Evolutionary conservation across 768 basidiomycete species (phyloP).

Genomic region (Tulasnella sp.): DNA sequence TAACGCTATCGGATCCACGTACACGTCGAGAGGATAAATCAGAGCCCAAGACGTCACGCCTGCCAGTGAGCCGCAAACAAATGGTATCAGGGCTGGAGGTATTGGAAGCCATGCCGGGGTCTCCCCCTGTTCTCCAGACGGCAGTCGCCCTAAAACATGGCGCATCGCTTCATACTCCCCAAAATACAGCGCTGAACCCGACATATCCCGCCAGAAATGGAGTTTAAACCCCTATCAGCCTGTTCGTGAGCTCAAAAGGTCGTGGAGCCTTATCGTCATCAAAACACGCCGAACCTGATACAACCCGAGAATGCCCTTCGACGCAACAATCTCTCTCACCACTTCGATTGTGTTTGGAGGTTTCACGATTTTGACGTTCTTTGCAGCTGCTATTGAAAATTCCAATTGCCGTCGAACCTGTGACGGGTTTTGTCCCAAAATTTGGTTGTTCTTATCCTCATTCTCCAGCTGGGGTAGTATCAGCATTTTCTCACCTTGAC

Average conservation of each 20-base stretch:
- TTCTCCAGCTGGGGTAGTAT: not conserved
- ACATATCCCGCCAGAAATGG: conserved; percentile 86
- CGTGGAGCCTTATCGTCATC: conserved; percentile 47
- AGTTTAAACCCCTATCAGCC: conserved; percentile 58
- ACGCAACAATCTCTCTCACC: conserved; percentile 69
- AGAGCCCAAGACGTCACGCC: conserved; percentile 74
- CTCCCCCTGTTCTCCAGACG: conserved; percentile 73
- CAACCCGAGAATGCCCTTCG: conserved; percentile 32
- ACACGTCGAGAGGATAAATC: conserved; percentile 95
- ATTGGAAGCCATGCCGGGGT: conserved; percentile 86
- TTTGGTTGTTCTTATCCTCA: not conserved
- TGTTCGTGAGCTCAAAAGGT: conserved; percentile 58
- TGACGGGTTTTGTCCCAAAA: not conserved
- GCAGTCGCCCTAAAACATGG: conserved; percentile 71
- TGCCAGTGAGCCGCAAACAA: conserved; percentile 84
- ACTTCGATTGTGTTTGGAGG: conserved; percentile 77
- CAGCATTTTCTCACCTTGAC: conserved; percentile 66
- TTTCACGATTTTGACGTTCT: conserved; percentile 63
- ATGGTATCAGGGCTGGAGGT: conserved; percentile 73
- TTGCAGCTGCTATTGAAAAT: conserved; percentile 80
- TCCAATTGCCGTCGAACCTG: conserved; percentile 89
- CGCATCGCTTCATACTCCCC: conserved; percentile 91
- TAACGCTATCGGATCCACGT: conserved; percentile 35
- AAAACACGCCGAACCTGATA: conserved; percentile 27
- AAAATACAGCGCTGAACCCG: conserved; percentile 88